Conservation (phyloP, 371 early-diverging fungal genomes). For the Mucor racemosus region DNA sequence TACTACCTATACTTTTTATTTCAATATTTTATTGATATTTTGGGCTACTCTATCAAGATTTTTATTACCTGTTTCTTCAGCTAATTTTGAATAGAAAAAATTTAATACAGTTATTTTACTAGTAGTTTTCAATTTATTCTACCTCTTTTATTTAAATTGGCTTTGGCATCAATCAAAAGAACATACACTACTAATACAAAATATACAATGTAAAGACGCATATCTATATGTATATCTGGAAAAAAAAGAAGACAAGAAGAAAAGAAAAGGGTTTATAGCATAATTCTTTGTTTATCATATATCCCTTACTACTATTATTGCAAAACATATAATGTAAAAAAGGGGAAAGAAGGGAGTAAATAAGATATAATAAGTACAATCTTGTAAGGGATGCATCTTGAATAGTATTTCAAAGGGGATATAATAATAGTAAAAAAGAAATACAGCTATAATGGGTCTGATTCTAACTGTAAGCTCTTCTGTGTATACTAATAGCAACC, state of each 20-base stretch:
- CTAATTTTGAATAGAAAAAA: conserved; percentile 1
- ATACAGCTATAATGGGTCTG: not conserved
- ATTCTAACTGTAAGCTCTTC: not conserved
- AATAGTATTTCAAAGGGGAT: not conserved
- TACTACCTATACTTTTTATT: not conserved
- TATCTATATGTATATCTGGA: not conserved
- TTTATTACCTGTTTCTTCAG: conserved; percentile 29
- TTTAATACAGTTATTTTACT: no score
- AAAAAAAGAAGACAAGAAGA: conserved; percentile 4
- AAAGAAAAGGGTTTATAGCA: not conserved
- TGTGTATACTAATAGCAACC: conserved; percentile 11
- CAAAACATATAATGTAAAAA: not conserved
- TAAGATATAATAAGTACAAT: conserved; percentile 4
- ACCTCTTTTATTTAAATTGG: conserved; percentile 14
- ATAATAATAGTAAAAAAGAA: not conserved
- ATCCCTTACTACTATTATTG: conserved; percentile 2
- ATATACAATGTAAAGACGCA: conserved; percentile 11
- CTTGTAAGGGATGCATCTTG: conserved; percentile 18
- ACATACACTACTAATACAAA: not conserved
- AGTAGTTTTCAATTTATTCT: not conserved
- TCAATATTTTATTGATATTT: not conserved
- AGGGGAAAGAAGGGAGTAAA: conserved; percentile 10
- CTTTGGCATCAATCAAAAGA: conserved; percentile 11
- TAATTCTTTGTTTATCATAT: conserved; percentile 10
- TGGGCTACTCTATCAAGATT: not conserved